Evolutionary conservation across 2,329 filamentous ascomycete species (phyloP).

Genomic region (Myriangium duriaei): DNA sequence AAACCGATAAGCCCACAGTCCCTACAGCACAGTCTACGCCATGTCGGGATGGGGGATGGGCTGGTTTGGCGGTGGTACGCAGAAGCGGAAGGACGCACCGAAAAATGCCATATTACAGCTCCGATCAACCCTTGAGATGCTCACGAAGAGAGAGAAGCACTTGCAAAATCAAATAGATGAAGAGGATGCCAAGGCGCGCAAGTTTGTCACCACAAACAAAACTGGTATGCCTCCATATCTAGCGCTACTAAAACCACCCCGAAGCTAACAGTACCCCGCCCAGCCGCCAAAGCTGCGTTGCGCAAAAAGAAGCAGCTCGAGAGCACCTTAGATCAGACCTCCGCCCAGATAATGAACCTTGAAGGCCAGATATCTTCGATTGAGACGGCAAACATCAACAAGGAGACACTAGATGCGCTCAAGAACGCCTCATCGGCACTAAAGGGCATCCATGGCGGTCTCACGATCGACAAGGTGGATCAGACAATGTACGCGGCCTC

Average conservation of each 20-base stretch:
- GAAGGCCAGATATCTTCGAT: slow-evolving; percentile 95
- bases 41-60: slow-evolving; percentile 44
- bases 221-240: slow-evolving; percentile 64
- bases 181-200: slow-evolving; percentile 76
- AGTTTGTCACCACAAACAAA: slow-evolving; percentile 82
- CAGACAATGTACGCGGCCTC: slow-evolving; percentile 86
- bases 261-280: slow-evolving; percentile 12
- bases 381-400: slow-evolving; percentile 97
- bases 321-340: slow-evolving; percentile 81
- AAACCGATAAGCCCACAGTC: too few species aligned
- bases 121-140: slow-evolving; percentile 85
- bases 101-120: slow-evolving; percentile 93
- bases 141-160: slow-evolving; percentile 91
- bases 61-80: slow-evolving; percentile 75
- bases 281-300: slow-evolving; percentile 81
- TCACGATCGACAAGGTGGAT: slow-evolving; percentile 91
- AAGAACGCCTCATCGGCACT: slow-evolving; percentile 81
- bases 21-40: too few species aligned
- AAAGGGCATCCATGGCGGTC: slow-evolving; percentile 79
- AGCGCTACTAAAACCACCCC: too few species aligned
- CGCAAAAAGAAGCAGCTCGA: slow-evolving; percentile 92
- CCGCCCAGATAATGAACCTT: slow-evolving; percentile 76
- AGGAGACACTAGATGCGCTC: slow-evolving; percentile 90
- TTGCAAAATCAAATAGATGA: slow-evolving; percentile 86
- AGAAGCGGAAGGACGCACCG: slow-evolving; percentile 82